Evolutionary conservation across 306 rosid species (phyloP), one percentile per base, ranked within the genome.

Genomic region (Rosa chinensis): DNA sequence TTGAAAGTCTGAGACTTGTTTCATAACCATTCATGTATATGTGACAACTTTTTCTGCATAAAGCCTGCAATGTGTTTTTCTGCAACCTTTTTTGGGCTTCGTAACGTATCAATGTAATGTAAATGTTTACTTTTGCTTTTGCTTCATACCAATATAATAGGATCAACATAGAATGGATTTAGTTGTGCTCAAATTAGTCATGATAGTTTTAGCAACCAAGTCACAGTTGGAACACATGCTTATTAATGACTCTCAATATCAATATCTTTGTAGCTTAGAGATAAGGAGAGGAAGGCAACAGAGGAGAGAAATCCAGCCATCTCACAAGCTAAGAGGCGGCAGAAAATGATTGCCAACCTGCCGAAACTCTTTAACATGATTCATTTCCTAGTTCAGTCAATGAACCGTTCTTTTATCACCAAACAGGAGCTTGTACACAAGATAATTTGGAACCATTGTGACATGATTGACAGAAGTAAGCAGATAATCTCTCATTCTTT

Each of bases 291-390:
- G 70, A 83, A 82, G 39, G 83, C 89, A 2, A 79, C 79, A 81
- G 97, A 95, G 83, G 99, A 89, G 80, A 87, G 79, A 76, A 79
- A 82, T 81, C 98, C 98, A 21, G 91, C 88, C 18, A 86, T 93
- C 78, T 81, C 93, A 56, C 88, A 78, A 83, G 98, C 97, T 48
- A 95, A 89, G 89, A 88, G 87, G 77, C 87, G 98, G 62, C 81
- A 47, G 79, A 85, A 89, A 45, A 83, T 84, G 88, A 89, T 90
- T 37, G 88, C 92, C 61, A 64, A 82, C 45, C 89, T 92, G 77
- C 99, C 99, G 58, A 91, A 89, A 82, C 88, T 95, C 86, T 95
- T 92, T 80, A 84, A 91, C 86, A 90, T 84, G 88, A 89, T 95
- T 78, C 85, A 80, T 72, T 76, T 87, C 79, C 83, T 95, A 69